phyloP scores from a whole-genome alignment of 371 early-diverging fungal species.

The Dentiscutata heterogama region DNA sequence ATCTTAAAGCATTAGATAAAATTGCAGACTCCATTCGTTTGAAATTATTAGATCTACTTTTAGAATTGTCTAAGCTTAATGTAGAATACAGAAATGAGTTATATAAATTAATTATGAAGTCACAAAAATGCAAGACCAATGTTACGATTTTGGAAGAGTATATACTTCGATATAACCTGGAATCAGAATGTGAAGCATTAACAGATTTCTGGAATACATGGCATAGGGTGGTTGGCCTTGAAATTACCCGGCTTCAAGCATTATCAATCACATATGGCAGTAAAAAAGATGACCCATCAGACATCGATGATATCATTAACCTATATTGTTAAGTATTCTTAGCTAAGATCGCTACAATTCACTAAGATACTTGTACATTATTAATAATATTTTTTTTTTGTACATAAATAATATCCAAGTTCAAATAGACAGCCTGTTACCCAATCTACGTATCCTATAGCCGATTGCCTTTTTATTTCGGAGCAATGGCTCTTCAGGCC shows the following conservation, averaged over 20 bases:
- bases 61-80: constrained; percentile 28
- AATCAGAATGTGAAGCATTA: constrained; percentile 44
- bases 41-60: constrained; percentile 38
- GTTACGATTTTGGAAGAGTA: constrained; percentile 37
- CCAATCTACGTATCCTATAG: too few species aligned
- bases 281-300: constrained; percentile 34
- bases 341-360: too few species aligned
- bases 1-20: constrained; percentile 35
- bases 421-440: background rate
- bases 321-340: too few species aligned
- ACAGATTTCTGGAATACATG: constrained; percentile 38
- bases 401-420: too few species aligned
- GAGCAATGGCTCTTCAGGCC: too few species aligned
- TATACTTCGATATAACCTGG: constrained; percentile 42
- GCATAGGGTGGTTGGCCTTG: constrained; percentile 28
- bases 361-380: too few species aligned
- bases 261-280: constrained; percentile 20
- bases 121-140: constrained; percentile 29
- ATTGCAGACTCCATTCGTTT: constrained; percentile 33
- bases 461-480: background rate
- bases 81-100: constrained; percentile 39
- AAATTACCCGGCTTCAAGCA: too few species aligned
- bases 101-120: constrained; percentile 31
- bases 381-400: too few species aligned
- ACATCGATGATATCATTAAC: constrained; percentile 22